Percentiles rank a stretch among this genome's conserved stretches.
These are phyloP conservation scores for Cladosporium sp. DNA, from an alignment of 2,329 filamentous ascomycete species.

Conservation along the genomic window DNA sequence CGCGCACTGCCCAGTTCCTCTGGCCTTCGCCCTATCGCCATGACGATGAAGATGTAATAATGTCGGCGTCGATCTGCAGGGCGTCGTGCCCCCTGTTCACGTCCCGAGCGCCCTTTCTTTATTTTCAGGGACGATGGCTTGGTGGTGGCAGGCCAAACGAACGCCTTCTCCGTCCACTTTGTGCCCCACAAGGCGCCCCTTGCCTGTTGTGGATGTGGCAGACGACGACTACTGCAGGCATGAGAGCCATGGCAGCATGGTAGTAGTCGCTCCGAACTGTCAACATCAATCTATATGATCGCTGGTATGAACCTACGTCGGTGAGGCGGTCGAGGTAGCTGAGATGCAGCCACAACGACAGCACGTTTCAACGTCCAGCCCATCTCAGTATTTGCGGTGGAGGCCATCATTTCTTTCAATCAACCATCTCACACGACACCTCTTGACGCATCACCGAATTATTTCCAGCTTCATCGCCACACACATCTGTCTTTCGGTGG, in stretches of 20 bases:
- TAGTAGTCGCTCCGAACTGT: not conserved
- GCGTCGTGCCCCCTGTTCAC: not conserved
- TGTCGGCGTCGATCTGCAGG: not conserved
- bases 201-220: not conserved
- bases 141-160: not conserved
- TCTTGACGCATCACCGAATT: not conserved
- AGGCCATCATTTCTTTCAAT: too few species aligned
- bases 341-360: slow-evolving; percentile 9
- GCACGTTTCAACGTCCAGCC: too few species aligned
- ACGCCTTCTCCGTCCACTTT: not conserved
- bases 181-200: not conserved
- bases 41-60: slow-evolving; percentile 3
- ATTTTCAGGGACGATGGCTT: not conserved
- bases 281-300: not conserved
- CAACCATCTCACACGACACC: not conserved
- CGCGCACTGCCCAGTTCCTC: not conserved
- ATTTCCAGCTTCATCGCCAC: not conserved
- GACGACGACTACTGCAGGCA: too few species aligned
- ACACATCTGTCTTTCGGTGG: not conserved
- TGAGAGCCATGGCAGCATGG: not conserved
- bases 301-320: not conserved
- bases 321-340: too few species aligned
- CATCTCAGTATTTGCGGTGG: too few species aligned
- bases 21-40: slow-evolving; percentile 10
- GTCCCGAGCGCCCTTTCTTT: slow-evolving; percentile 4